A percentile compares a stretch with the other conserved stretches of the same genome.
Conservation (phyloP, 306 rosid species). For the Luffa acutangula region DNA sequence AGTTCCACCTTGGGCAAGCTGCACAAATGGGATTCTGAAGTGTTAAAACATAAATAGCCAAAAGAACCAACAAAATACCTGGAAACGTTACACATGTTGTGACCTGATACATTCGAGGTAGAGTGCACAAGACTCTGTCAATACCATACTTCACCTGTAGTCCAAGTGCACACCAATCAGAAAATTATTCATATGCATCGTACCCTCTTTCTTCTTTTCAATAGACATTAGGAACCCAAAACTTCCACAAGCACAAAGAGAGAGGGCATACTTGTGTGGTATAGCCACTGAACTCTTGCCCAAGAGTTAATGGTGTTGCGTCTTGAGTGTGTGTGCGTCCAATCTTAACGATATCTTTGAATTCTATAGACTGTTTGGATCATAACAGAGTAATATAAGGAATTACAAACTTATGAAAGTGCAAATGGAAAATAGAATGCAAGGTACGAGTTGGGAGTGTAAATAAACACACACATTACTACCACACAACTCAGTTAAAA, state of each 20-base stretch:
- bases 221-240: neutral
- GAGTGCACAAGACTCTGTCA: conserved; percentile 62
- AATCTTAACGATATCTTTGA: conserved; percentile 91
- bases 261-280: conserved; percentile 70
- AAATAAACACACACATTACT: neutral
- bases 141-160: conserved; percentile 82
- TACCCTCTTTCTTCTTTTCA: conserved; percentile 7
- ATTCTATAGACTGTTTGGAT: conserved; percentile 64
- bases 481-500: neutral
- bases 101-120: conserved; percentile 92
- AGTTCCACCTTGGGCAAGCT: conserved; percentile 99
- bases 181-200: conserved; percentile 9
- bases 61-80: neutral
- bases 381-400: neutral
- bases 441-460: neutral
- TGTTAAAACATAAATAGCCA: neutral
- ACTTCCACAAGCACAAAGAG: neutral
- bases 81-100: neutral
- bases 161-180: conserved; percentile 23
- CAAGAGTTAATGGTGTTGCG: conserved; percentile 97
- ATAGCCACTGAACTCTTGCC: conserved; percentile 97
- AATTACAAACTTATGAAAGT: neutral
- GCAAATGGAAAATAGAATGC: neutral
- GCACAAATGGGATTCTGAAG: conserved; percentile 26
- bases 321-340: conserved; percentile 99